Conservation (phyloP, 768 basidiomycete species). For the Chalciporus chontae region DNA sequence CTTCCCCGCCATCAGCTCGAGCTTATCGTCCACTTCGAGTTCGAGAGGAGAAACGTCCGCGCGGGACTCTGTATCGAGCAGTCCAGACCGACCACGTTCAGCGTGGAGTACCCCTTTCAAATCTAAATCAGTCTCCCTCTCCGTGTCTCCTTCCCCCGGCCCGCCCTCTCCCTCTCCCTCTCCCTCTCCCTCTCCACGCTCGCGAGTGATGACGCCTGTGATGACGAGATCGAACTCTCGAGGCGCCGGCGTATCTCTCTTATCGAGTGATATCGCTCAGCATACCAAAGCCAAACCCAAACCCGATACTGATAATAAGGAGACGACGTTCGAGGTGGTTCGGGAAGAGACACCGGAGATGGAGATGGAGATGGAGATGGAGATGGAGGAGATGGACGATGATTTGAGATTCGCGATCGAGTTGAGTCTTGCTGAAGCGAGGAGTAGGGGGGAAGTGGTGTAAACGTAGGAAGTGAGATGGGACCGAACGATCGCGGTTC, state of each 20-base stretch:
- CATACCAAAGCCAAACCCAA: background rate
- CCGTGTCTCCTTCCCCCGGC: conserved; percentile 8
- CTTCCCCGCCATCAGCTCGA: conserved; percentile 35
- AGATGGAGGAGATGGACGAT: conserved; percentile 50
- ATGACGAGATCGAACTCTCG: background rate
- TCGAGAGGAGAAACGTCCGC: conserved; percentile 15
- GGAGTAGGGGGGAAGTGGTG: conserved; percentile 7
- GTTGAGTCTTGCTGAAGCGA: conserved; percentile 61
- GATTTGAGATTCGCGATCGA: conserved; percentile 65
- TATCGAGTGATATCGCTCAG: conserved; percentile 13
- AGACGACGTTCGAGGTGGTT: background rate
- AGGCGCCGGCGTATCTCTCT: conserved; percentile 9
- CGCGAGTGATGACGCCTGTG: conserved; percentile 9
- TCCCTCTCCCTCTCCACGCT: conserved; percentile 14
- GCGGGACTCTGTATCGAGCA: conserved; percentile 11
- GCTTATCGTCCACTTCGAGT: conserved; percentile 22
- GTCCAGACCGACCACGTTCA: conserved; percentile 20
- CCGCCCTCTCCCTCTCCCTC: conserved; percentile 13
- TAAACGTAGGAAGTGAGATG: too few species aligned
- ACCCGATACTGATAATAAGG: background rate
- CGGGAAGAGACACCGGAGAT: background rate
- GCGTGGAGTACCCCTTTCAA: conserved; percentile 40
- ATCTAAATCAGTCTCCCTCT: background rate
- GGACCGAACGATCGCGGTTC: too few species aligned
- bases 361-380: conserved; percentile 42